These are phyloP conservation scores for Aspergillus thermomutatus DNA, from an alignment of 2,329 filamentous ascomycete genomes.

Conservation along the genomic window DNA sequence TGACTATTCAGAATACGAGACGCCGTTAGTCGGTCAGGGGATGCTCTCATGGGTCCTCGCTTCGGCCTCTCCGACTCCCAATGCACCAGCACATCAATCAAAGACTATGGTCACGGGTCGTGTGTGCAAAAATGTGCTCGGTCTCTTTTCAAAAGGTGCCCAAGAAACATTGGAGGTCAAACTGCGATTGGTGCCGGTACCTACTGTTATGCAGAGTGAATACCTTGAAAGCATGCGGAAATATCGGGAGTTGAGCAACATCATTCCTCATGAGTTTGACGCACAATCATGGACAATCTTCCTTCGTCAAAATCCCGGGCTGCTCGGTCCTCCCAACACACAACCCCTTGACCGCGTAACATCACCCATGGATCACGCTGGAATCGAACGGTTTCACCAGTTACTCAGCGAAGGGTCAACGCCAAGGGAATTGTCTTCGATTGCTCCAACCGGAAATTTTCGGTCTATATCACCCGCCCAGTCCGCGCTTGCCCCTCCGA, in stretches of 20 bases:
- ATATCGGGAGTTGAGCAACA: constrained; percentile 56
- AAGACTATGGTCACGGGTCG: constrained; percentile 76
- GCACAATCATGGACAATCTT: constrained; percentile 75
- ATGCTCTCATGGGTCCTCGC: constrained; percentile 83
- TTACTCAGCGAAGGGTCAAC: constrained; percentile 44
- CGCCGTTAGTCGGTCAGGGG: constrained; percentile 89
- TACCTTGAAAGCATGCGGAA: constrained; percentile 60
- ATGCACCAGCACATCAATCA: constrained; percentile 56
- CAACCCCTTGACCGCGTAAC: constrained; percentile 23
- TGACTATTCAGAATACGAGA: constrained; percentile 94
- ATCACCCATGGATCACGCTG: constrained; percentile 40
- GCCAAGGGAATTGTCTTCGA: constrained; percentile 37
- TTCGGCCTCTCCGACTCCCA: constrained; percentile 54
- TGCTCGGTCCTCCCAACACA: constrained; percentile 25
- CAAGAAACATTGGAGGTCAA: constrained; percentile 92
- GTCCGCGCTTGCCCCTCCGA: constrained; percentile 31
- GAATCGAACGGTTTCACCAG: constrained; percentile 44
- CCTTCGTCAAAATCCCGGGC: constrained; percentile 64
- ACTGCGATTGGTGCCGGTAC: constrained; percentile 76
- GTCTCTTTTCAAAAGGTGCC: constrained; percentile 73
- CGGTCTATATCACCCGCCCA: constrained; percentile 39
- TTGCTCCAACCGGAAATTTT: constrained; percentile 26
- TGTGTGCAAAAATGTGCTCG: constrained; percentile 80
- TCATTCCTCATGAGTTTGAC: constrained; percentile 61
- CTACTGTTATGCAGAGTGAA: constrained; percentile 60